These are phyloP conservation scores for Xylaria telfairii DNA, from an alignment of 495 filamentous ascomycete genomes.

Conservation along the genomic window DNA sequence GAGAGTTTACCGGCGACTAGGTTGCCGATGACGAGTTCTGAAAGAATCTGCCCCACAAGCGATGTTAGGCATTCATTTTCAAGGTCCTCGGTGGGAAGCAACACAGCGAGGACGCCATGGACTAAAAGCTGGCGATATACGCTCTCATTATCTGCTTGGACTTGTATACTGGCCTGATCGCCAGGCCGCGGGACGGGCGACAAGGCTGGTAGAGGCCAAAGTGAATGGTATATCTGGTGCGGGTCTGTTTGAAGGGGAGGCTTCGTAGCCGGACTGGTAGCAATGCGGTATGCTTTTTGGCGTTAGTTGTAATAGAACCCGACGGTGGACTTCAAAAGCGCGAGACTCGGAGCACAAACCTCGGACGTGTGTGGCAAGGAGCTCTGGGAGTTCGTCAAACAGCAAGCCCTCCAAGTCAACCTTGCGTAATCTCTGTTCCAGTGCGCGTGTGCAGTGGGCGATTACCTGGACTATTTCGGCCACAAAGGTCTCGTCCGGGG, in stretches of 20 bases:
- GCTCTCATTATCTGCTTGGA: constrained; percentile 77
- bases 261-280: constrained; percentile 58
- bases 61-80: constrained; percentile 82
- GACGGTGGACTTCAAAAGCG: not conserved
- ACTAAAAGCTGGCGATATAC: constrained; percentile 83
- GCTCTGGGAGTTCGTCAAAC: constrained; percentile 85
- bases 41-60: constrained; percentile 83
- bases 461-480: constrained; percentile 87
- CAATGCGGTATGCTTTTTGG: constrained; percentile 59
- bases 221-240: constrained; percentile 78
- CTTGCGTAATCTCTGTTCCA: constrained; percentile 83
- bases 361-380: constrained; percentile 79
- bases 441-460: constrained; percentile 83
- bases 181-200: constrained; percentile 71
- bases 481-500: constrained; percentile 83
- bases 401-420: constrained; percentile 82
- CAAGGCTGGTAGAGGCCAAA: constrained; percentile 80
- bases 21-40: constrained; percentile 83
- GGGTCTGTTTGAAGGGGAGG: constrained; percentile 63
- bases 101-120: constrained; percentile 74
- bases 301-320: constrained; percentile 23
- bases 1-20: constrained; percentile 76
- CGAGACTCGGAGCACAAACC: constrained; percentile 59
- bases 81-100: constrained; percentile 91
- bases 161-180: constrained; percentile 55